Base-by-base conservation (phyloP, 1,284 basidiomycete genomes). In the Tilletia horrida region DNA sequence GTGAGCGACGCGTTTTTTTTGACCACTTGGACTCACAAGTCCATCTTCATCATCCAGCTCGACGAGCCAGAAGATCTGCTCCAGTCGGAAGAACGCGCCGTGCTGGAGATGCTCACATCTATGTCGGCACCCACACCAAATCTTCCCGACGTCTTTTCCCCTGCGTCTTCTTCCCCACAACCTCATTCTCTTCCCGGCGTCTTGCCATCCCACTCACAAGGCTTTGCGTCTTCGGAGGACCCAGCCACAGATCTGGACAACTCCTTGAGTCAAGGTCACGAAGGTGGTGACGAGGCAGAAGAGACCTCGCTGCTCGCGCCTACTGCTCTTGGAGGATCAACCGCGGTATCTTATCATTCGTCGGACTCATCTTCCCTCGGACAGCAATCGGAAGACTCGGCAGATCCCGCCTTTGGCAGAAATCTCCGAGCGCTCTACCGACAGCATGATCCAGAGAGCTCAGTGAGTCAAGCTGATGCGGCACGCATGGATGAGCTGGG, bases 81-180 rank as follows among this genome's bases (percentile, higher is more conserved):
- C 18, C 55, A 59, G n/a, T 13, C 27, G 18, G 55, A 59, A 59
- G 55, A 59, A 29, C 55, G 55, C 55, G 55, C 55, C 18, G 55
- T 59, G 6, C 55, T 59, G 16, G 29, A 59, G 16, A 59, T 59
- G 55, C 18, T 59, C 7, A 35, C 55, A 35, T 59, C 55, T 18
- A 59, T 59, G 55, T 59, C 55, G 8, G 27, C 27, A 40, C 55
- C 55, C 11, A 59, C 25, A 29, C 25, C 55, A 29, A 29, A 14
- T 18, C 27, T 35, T 27, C 21, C 45, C 6, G 45, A 52, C 23
- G 23, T 25, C 6, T 52, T 25, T 25, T 23, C 27, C 21, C 50
- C 50, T 9, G 11, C 50, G 25, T 48, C 45, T 3, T 23, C 45
- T 48, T 18, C 45, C 16, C 16, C 45, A 23, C 45, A 23, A 25